phyloP scores from a whole-genome alignment of 441 rosid species.

The Gossypium schwendimanii region DNA sequence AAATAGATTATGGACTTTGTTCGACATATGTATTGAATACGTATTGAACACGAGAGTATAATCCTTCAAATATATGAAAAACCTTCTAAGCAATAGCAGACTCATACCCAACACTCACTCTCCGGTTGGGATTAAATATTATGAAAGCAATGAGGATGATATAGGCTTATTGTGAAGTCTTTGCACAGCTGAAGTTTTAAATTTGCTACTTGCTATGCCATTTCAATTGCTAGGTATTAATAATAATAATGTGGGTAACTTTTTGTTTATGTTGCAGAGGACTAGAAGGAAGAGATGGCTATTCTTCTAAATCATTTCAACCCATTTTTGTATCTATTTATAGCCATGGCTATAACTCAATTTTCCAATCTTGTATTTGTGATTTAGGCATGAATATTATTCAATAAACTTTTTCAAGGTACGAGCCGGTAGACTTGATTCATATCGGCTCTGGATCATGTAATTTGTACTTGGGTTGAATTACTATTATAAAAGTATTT shows the following conservation, averaged over 20 bases:
- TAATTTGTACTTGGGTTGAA: not conserved
- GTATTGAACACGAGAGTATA: too few relatives aligned
- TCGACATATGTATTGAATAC: too few relatives aligned
- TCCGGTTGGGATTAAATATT: too few relatives aligned
- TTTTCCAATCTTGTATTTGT: not conserved
- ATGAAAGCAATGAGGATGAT: too few relatives aligned
- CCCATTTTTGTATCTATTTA: not conserved
- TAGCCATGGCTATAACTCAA: not conserved
- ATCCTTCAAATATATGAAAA: too few relatives aligned
- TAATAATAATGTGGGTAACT: not conserved
- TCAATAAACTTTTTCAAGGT: too few relatives aligned
- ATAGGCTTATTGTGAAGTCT: not conserved
- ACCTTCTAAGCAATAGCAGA: too few relatives aligned
- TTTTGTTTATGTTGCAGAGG: slow-evolving; percentile 31
- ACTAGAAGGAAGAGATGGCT: slow-evolving; percentile 55
- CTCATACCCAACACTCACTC: too few relatives aligned
- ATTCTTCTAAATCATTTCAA: slow-evolving; percentile 35
- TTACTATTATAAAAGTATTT: too few relatives aligned
- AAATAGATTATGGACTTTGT: too few relatives aligned
- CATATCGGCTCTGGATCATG: too few relatives aligned
- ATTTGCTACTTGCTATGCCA: not conserved
- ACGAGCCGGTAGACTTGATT: too few relatives aligned
- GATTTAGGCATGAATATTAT: not conserved
- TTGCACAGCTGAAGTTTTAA: not conserved
- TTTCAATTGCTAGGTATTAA: not conserved